Evolutionary conservation across 768 basidiomycete species (phyloP).

Genomic region (Trametes villosa): DNA sequence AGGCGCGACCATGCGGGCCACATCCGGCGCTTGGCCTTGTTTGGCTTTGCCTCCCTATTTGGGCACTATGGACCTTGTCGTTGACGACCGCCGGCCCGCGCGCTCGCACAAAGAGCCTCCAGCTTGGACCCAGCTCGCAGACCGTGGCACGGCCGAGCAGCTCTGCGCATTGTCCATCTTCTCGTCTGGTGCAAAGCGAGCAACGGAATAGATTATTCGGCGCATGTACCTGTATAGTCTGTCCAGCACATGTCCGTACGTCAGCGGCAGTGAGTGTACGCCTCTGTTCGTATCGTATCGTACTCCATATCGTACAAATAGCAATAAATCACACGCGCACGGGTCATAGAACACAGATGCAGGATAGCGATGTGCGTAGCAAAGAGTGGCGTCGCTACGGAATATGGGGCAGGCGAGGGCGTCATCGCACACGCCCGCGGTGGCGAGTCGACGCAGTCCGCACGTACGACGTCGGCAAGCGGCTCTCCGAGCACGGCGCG

Average conservation of each 20-base stretch:
- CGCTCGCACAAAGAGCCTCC: no score
- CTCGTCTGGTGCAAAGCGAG: background rate
- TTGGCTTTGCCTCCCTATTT: slow-evolving; percentile 15
- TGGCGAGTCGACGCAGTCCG: background rate
- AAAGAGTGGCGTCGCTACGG: background rate
- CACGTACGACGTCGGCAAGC: slow-evolving; percentile 14
- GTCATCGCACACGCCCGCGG: slow-evolving; percentile 1
- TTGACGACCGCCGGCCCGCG: no score
- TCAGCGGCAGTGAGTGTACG: background rate
- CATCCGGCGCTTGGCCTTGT: slow-evolving; percentile 12
- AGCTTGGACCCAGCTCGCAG: no score
- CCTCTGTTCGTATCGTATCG: slow-evolving; percentile 3
- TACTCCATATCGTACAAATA: slow-evolving; percentile 18
- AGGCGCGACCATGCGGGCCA: slow-evolving; percentile 11
- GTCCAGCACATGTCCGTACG: slow-evolving; percentile 3
- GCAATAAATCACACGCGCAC: slow-evolving; percentile 1
- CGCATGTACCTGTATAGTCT: background rate
- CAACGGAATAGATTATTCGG: background rate
- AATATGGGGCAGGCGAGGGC: background rate
- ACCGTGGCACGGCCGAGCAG: no score
- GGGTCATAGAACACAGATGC: background rate
- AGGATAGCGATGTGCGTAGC: background rate
- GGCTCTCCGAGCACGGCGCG: slow-evolving; percentile 15
- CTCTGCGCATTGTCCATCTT: background rate
- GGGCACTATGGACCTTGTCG: slow-evolving; percentile 13